Percentiles rank a stretch among this genome's conserved stretches.
phyloP scores from a whole-genome alignment of 1,139 yeast species.

The Schwanniomyces etchellsii region DNA sequence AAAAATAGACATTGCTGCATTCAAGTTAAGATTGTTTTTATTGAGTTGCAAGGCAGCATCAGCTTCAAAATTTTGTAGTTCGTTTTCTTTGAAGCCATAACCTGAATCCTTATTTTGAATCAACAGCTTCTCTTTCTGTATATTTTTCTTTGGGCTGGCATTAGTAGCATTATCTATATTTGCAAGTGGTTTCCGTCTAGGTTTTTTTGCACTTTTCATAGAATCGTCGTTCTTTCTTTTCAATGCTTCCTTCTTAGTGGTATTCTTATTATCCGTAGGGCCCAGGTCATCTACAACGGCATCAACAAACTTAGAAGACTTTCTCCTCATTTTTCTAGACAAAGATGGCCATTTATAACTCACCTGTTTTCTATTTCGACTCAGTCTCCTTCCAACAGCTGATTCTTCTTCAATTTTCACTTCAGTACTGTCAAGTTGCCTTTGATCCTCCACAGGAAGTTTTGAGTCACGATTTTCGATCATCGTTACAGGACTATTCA shows the following conservation, averaged over 20 bases:
- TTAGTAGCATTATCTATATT: conserved; percentile 12
- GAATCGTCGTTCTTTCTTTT: neutral
- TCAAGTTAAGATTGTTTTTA: conserved; percentile 1
- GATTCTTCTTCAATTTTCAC: neutral
- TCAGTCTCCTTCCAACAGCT: conserved; percentile 5
- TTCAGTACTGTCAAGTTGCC: neutral
- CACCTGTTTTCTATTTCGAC: conserved; percentile 30
- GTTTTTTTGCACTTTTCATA: conserved; percentile 1
- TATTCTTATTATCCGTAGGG: conserved; percentile 1
- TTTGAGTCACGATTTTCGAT: neutral
- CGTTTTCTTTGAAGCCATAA: neutral
- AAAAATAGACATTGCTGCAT: conserved; percentile 19
- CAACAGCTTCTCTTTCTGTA: neutral
- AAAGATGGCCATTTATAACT: conserved; percentile 68
- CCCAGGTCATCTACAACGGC: conserved; percentile 32
- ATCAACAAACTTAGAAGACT: conserved; percentile 53
- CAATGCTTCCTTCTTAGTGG: neutral
- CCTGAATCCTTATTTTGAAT: neutral
- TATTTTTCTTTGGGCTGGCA: conserved; percentile 3
- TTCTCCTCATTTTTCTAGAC: conserved; percentile 66
- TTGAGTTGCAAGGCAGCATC: neutral
- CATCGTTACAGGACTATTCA: neutral
- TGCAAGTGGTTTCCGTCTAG: conserved; percentile 16
- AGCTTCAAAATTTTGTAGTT: neutral
- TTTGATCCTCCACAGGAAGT: neutral